phyloP scores from a whole-genome alignment of 179 eudicot species.

The Heliamphora pulchella region DNA sequence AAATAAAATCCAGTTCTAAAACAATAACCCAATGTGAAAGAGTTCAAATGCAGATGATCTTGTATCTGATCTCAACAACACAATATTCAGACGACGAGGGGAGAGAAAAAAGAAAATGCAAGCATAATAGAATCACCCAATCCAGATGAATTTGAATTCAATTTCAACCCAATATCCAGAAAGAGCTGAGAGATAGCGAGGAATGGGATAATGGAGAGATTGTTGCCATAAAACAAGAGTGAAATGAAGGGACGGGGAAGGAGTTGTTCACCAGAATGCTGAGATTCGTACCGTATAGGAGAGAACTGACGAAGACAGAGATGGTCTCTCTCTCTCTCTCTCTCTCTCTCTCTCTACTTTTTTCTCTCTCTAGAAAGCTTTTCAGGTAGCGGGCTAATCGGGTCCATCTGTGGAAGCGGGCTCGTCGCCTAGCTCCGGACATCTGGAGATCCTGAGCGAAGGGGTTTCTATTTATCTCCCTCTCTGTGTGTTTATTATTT shows the following conservation, averaged over 20 bases:
- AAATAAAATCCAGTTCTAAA: background rate
- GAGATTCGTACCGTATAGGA: background rate
- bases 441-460: background rate
- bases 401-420: slow-evolving; percentile 8
- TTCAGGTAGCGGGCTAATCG: slow-evolving; percentile 3
- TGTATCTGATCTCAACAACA: background rate
- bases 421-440: background rate
- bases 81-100: background rate
- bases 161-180: background rate
- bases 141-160: background rate
- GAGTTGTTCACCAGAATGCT: background rate
- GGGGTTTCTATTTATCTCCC: too few relatives aligned
- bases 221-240: background rate
- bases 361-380: slow-evolving; percentile 1
- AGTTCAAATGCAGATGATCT: slow-evolving; percentile 7
- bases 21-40: slow-evolving; percentile 1
- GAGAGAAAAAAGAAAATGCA: background rate
- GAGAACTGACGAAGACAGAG: background rate
- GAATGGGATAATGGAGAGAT: background rate
- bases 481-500: too few relatives aligned
- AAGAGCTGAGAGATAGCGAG: background rate
- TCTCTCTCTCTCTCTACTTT: background rate
- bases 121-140: background rate
- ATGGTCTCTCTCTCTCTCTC: background rate
- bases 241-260: background rate